Evolutionary conservation across 179 eudicot genomes (phyloP), one percentile per base, ranked within the genome.

Genomic region (Nepenthes alata): DNA sequence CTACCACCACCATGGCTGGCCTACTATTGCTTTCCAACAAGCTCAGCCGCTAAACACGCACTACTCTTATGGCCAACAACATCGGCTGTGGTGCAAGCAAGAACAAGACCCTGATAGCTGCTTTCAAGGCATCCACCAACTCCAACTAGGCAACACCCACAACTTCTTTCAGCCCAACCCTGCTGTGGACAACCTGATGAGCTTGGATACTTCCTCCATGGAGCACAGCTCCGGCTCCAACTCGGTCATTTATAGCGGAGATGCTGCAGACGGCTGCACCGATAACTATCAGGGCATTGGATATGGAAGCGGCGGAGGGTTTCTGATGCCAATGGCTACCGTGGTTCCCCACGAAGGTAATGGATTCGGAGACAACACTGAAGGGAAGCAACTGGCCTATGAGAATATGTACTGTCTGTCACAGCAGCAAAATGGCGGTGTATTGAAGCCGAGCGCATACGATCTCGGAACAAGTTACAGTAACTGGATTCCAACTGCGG

Each of bases 41-140:
- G 66, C 86, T 16, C 86, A 74, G 45, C 78, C 80, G 1, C 50
- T 77, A 0, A 16, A 54, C 60, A 72, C 74, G 86, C 74, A 75
- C 34, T 74, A 82, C 64, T 75, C 84, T 10, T 77, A 73, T 37
- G 68, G 47, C 10, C 80, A 70, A 35, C 58, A 67, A 15, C 54
- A 39, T 0, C 63, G 54, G 39, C 58, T 10, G 6, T 89, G 97
- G 97, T 87, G 87, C 58, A 89, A 89, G 77, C 95, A 86, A 79
- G 96, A 89, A 51, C 80, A 75, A 14, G 91, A 82, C 10, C 59
- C 59, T 0, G 73, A 66, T 14, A 61, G 73, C 10, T 63, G 73
- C 10, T 63, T 44, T 16, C 77, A 85, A 48, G 77, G 73, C 37
- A 57, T 68, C 11, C 74, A 78, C 34, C 85, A 77, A 35, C 68